Evolutionary conservation across 176 grass and related monocot genomes (phyloP), one percentile per base, ranked within the genome.

Genomic region (Chrysopogon serrulatus): DNA sequence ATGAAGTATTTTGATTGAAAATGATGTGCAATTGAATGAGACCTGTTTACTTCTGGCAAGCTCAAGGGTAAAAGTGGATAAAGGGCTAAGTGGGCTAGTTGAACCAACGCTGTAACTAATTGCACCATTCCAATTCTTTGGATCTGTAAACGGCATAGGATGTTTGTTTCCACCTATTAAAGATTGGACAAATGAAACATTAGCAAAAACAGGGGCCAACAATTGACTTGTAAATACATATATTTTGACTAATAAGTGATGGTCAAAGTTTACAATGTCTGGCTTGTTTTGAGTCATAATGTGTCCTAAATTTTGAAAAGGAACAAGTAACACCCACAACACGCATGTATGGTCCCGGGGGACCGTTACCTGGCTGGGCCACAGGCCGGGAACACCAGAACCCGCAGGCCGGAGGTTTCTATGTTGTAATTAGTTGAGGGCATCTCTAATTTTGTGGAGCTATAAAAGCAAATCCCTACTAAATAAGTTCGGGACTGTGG

Each of bases 11-110:
- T 21, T 40, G 27, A 63, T 18, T 18, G 23, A 33, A 80, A 57
- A 79, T 42, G 0, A 68, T 64, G 42, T 83, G 66, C 6, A 56
- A 71, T 0, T 48, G 18, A 44, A 61, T 2, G 65, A 88, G 54
- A 98, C 96, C 85, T 95, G 75, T 87, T 76, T 90, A 85, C 32
- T 95, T 87, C 87, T 82, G 33, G 76, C 86, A 89, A 95, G 82
- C 67, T 98, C 90, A 82, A 95, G 84, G 49, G 88, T 84, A 44
- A 93, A 91, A 60, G 88, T 98, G 75, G 91, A 88, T 66, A 89
- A 98, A 87, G 96, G 96, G 79, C 87, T 93, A 27, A 95, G 88
- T 8, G 96, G 96, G 35, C 96, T 98, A 66, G 84, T 88, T 69
- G 85, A 88, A 67, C 87, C 95, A 63, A 88, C 68, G 18, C 85